These are phyloP conservation scores for Cornus florida DNA, from an alignment of 148 eudicot species.

Conservation along the genomic window DNA sequence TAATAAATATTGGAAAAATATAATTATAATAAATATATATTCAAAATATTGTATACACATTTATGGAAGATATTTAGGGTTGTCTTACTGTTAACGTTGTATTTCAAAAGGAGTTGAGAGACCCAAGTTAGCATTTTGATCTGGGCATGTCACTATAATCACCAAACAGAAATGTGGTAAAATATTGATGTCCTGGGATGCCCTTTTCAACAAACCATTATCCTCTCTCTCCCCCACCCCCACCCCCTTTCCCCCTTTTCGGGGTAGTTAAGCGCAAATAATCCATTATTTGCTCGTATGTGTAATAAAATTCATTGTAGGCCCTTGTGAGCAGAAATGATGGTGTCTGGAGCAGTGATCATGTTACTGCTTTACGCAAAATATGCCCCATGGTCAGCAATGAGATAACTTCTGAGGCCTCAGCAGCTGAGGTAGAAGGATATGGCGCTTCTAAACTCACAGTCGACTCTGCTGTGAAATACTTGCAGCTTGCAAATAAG, in stretches of 20 bases:
- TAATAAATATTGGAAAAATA: neutral
- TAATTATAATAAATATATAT: no score
- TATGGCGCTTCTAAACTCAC: conserved; percentile 99
- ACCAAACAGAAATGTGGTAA: neutral
- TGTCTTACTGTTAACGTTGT: neutral
- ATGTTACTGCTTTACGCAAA: conserved; percentile 77
- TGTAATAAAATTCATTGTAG: conserved; percentile 33
- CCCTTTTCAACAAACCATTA: neutral
- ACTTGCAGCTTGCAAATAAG: conserved; percentile 96
- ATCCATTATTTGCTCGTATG: neutral
- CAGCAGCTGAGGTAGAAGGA: conserved; percentile 99
- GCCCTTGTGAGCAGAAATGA: conserved; percentile 96
- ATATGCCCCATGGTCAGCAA: conserved; percentile 96
- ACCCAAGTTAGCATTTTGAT: neutral
- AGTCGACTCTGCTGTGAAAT: conserved; percentile 96
- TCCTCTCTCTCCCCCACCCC: no score
- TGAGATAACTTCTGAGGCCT: conserved; percentile 83
- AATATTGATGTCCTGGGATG: neutral
- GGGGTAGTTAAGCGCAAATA: conserved; percentile 6
- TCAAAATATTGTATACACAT: no score
- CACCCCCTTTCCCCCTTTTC: no score
- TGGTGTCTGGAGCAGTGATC: conserved; percentile 96
- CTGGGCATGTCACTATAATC: neutral
- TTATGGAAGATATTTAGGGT: neutral
- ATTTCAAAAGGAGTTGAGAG: neutral